Base-by-base conservation (phyloP, 345 rosid genomes). In the Lepidium sativum region DNA sequence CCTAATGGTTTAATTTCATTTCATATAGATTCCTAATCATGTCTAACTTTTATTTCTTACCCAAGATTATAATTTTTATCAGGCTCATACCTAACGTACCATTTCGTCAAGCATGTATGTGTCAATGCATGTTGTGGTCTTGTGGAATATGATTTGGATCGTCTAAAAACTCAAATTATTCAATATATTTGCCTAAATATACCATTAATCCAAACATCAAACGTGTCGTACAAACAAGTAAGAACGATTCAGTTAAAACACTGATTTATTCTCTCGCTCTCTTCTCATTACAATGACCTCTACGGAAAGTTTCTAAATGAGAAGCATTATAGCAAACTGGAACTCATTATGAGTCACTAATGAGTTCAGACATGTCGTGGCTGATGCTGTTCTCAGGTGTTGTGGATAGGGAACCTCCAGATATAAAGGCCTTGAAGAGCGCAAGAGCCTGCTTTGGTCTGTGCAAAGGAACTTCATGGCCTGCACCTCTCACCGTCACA, bases 381-480 rank as follows among this genome's bases (percentile, higher is more conserved):
- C 21, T 53, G 16, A 52, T 67, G 45, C 6, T 45, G 52, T 10
- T 67, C n/a, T 53, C 72, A n/a, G 43, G 16, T 53, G 64, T 40
- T 35, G 45, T 47, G 1, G 86, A 79, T 89, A 84, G 70, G 0
- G 86, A n/a, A n/a, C n/a, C 51, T 80, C 87, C 96, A 9, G 89
- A 78, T 62, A 87, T 65, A 81, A 89, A 92, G 17, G 92, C 68
- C 70, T 87, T 84, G 83, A 87, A 32, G 55, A 89, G 87, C 6
- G 80, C 54, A 62, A 89, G 91, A 55, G 91, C 89, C 14, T 79
- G 82, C 70, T 84, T 83, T 0, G 92, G 97, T 78, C 68, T 84
- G 68, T 92, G 98, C 73, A 89, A 74, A 25, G 98, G 94, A 21
- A 89, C 95, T 80, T 92, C 97, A 60, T 89, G 96, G 5, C 96